Evolutionary conservation across 352 stramenopile species (phyloP), one percentile per base, ranked within the genome.

Genomic region (Phytopythium helicoides): DNA sequence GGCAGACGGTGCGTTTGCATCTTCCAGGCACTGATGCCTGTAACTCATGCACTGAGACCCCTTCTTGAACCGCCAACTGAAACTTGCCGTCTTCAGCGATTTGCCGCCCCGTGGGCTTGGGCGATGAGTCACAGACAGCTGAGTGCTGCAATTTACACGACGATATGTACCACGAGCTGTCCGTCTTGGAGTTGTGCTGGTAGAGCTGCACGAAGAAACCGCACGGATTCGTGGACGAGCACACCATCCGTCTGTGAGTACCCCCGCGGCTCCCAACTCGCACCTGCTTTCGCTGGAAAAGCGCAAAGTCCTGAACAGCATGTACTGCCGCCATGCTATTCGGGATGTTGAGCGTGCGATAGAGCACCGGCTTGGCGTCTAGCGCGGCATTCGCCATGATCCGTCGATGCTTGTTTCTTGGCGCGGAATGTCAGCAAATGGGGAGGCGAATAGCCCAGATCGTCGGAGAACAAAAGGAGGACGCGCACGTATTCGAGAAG

Each of bases 151-250:
- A 44, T 8, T 86, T 41, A 10, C 73, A 49, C 7, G 69, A 81
- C 28, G 77, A 88, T 14, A 88, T 63, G 60, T 88, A 88, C 77
- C 77, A 88, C 3, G 63, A 68, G 34, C 66, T 57, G 58, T 84
- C 64, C 12, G 62, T 64, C 57, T 76, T 73, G 56, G 71, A 79
- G 52, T 79, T 78, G 46, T 78, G 73, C 55, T 78, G 60, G 53
- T 86, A 86, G 21, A 86, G 60, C 49, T 86, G 73, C 59, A 88
- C 77, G 63, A 81, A 84, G 64, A 88, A 88, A 22, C 72, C 63
- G 25, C 77, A 88, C 5, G 56, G 35, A 14, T 52, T 37, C n/a
- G 57, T 56, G 15, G 67, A 68, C 14, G 63, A 45, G 58, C 77
- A 88, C 7, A 83, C 53, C 55, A 88, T 52, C 22, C 62, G 64